Conservation (phyloP, 306 rosid species). For the Cicer chorassanicum region DNA sequence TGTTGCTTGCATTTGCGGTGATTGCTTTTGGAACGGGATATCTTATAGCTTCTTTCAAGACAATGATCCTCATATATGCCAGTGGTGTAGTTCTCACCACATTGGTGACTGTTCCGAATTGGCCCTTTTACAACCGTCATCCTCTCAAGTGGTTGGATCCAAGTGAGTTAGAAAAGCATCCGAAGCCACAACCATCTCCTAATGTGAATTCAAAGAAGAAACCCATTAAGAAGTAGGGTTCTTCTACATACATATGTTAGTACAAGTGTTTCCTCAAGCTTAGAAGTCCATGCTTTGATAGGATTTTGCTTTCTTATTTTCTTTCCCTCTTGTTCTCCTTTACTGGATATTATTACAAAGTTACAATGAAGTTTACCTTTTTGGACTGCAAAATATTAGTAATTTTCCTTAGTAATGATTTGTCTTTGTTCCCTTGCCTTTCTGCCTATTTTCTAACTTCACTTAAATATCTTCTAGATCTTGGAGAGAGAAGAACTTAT, state of each 20-base stretch:
- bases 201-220: constrained; percentile 62
- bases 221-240: constrained; percentile 58
- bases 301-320: neutral
- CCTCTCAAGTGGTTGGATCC: constrained; percentile 88
- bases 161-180: constrained; percentile 67
- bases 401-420: neutral
- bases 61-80: constrained; percentile 69
- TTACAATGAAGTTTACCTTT: constrained; percentile 33
- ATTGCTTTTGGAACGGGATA: constrained; percentile 71
- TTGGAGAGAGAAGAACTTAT: constrained; percentile 3
- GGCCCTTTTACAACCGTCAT: constrained; percentile 77
- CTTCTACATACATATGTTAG: neutral
- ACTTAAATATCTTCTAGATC: neutral
- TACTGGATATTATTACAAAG: constrained; percentile 27
- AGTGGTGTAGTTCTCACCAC: constrained; percentile 87
- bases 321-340: neutral
- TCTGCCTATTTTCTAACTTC: neutral
- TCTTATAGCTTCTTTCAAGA: constrained; percentile 67
- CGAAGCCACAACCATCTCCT: constrained; percentile 66
- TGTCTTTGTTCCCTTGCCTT: constrained; percentile 38
- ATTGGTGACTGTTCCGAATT: constrained; percentile 79
- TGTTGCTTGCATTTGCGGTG: constrained; percentile 73
- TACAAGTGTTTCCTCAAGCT: constrained; percentile 26
- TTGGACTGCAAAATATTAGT: neutral
- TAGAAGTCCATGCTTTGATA: constrained; percentile 18